Evolutionary conservation across 257 asterid genomes (phyloP), one percentile per base, ranked within the genome.

Genomic region (Salvia splendens): DNA sequence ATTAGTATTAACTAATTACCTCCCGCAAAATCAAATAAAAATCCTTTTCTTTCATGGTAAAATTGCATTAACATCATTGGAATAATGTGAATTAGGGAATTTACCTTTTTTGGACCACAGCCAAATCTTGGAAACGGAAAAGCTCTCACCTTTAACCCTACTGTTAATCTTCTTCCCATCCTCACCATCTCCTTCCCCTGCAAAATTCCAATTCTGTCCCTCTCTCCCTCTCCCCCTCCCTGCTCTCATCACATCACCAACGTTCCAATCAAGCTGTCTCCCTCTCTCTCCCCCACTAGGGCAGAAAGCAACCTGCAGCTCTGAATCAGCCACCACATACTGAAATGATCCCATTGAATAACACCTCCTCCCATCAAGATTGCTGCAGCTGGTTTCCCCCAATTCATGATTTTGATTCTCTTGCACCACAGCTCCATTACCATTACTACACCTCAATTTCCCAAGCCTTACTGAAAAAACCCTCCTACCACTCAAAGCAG

Each of bases 91-190:
- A 74, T 61, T 74, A 43, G 79, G 75, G 68, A 82, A 76, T 77
- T 82, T 87, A 78, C 86, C 92, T 76, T 88, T 87, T 82, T 85
- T 94, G 78, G 97, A 85, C 97, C 99, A 94, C 36, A 82, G 60
- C 99, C 99, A 94, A 12, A 91, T 92, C 84, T 94, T 94, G 70
- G 99, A 94, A 78, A 91, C 91, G 68, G 97, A 91, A 79, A 91
- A 91, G 84, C 99, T 94, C 70, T 94, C 99, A 71, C 95, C 95
- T 84, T 82, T 92, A 84, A 80, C 84, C 68, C 95, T 80, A 30
- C 69, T 72, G 77, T 80, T 84, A 72, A 93, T 84, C 66, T 60
- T 94, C 89, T 94, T 94, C 68, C 83, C 92, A 57, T 75, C 81
- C 56, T 41, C 78, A 53, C 11, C 78, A 75, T 8, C 78, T 12